phyloP scores from a whole-genome alignment of 257 asterid species.

The Avicennia marina region DNA sequence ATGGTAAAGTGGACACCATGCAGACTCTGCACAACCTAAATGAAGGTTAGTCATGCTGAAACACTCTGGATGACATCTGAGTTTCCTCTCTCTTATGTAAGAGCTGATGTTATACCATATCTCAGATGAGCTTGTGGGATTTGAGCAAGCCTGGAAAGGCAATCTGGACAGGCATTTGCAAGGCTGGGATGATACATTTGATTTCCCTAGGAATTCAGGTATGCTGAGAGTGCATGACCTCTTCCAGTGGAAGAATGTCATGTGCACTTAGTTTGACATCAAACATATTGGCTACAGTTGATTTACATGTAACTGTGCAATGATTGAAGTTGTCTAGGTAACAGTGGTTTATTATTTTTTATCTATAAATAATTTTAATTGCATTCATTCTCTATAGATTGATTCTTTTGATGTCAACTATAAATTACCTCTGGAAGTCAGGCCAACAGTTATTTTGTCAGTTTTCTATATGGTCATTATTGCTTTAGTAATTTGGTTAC shows the following conservation, averaged over 20 bases:
- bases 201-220: constrained; percentile 32
- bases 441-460: no score
- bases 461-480: no score
- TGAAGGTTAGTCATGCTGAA: constrained; percentile 48
- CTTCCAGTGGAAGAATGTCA: neutral
- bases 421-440: no score
- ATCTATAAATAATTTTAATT: no score
- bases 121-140: constrained; percentile 64
- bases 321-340: no score
- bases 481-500: no score
- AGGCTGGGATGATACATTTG: constrained; percentile 30
- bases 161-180: constrained; percentile 31
- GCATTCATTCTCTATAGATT: no score
- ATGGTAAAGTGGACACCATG: constrained; percentile 64
- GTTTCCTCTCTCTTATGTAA: neutral
- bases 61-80: neutral
- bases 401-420: no score
- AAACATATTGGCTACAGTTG: no score
- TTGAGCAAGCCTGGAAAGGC: constrained; percentile 68
- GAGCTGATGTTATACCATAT: neutral
- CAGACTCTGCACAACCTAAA: constrained; percentile 72
- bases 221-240: neutral
- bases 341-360: no score
- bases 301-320: no score
- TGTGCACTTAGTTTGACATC: no score